phyloP scores from a whole-genome alignment of 1,139 yeast genomes.

The Hyphopichia burtonii region DNA sequence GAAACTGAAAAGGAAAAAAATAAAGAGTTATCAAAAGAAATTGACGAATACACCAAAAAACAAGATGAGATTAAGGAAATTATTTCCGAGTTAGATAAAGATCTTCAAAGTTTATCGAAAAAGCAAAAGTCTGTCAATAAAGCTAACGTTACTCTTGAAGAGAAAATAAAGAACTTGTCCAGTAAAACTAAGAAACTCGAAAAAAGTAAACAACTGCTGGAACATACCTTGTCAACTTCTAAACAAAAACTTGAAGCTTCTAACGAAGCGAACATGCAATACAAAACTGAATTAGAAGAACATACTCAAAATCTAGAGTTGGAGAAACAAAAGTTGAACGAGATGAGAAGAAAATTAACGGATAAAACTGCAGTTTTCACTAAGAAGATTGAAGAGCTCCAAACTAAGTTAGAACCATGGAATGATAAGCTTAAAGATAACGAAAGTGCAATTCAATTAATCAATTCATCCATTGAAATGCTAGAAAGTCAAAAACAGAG shows the following conservation, averaged over 20 bases:
- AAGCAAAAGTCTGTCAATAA: slow-evolving; percentile 41
- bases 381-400: slow-evolving; percentile 60
- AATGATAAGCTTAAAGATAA: slow-evolving; percentile 64
- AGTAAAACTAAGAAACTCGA: slow-evolving; percentile 61
- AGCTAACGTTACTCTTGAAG: slow-evolving; percentile 69
- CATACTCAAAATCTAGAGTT: slow-evolving; percentile 44
- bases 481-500: slow-evolving; percentile 48
- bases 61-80: slow-evolving; percentile 28
- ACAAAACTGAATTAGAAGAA: slow-evolving; percentile 40
- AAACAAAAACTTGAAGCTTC: slow-evolving; percentile 47
- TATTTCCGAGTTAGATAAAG: slow-evolving; percentile 27
- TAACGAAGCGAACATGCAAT: slow-evolving; percentile 42
- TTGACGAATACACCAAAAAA: slow-evolving; percentile 38
- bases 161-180: slow-evolving; percentile 64
- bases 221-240: slow-evolving; percentile 38
- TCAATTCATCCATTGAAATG: slow-evolving; percentile 64
- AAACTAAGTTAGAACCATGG: slow-evolving; percentile 81
- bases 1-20: slow-evolving; percentile 50
- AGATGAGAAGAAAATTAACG: slow-evolving; percentile 64
- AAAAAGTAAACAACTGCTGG: slow-evolving; percentile 44
- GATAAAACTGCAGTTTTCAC: slow-evolving; percentile 71
- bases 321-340: slow-evolving; percentile 59
- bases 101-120: slow-evolving; percentile 35
- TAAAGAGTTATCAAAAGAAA: slow-evolving; percentile 38
- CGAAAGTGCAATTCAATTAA: slow-evolving; percentile 63